Conservation (phyloP, 768 basidiomycete species). For the Auriscalpium microsporum region DNA sequence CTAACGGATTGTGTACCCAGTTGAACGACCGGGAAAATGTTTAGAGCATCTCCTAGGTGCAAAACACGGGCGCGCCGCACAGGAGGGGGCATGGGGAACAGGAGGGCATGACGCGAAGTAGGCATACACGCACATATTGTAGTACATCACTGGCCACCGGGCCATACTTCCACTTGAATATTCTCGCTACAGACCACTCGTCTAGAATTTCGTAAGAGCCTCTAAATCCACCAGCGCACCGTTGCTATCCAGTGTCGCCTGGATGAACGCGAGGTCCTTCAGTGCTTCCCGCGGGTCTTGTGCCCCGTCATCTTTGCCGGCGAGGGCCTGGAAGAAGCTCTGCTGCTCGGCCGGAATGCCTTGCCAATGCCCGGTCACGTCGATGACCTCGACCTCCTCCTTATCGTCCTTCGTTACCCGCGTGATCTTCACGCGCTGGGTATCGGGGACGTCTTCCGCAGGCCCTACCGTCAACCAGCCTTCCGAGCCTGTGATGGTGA, state of each 20-base stretch:
- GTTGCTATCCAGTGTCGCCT: conserved; percentile 64
- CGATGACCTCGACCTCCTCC: conserved; percentile 41
- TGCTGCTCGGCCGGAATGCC: conserved; percentile 52
- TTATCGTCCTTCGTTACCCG: conserved; percentile 23
- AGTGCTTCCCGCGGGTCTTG: conserved; percentile 60
- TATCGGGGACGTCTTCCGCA: conserved; percentile 4
- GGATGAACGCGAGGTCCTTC: conserved; percentile 69
- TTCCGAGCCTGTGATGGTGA: conserved; percentile 52
- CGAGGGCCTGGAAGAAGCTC: conserved; percentile 51
- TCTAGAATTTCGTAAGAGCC: background rate
- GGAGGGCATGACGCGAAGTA: too few species aligned
- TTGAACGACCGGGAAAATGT: too few species aligned
- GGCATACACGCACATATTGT: too few species aligned
- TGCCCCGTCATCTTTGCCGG: conserved; percentile 41
- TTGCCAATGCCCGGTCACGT: conserved; percentile 27
- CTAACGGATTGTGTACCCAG: too few species aligned
- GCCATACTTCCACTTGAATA: too few species aligned
- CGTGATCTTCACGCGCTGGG: conserved; percentile 33
- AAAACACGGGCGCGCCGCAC: too few species aligned
- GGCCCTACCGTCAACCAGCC: conserved; percentile 45
- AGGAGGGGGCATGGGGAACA: too few species aligned
- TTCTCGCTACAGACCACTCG: too few species aligned
- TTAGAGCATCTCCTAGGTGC: too few species aligned
- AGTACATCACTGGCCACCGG: too few species aligned
- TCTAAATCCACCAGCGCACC: conserved; percentile 53